A percentile compares a stretch with the other conserved stretches of the same genome.
phyloP scores from a whole-genome alignment of 176 grass and related monocot species.

The Lolium rigidum region DNA sequence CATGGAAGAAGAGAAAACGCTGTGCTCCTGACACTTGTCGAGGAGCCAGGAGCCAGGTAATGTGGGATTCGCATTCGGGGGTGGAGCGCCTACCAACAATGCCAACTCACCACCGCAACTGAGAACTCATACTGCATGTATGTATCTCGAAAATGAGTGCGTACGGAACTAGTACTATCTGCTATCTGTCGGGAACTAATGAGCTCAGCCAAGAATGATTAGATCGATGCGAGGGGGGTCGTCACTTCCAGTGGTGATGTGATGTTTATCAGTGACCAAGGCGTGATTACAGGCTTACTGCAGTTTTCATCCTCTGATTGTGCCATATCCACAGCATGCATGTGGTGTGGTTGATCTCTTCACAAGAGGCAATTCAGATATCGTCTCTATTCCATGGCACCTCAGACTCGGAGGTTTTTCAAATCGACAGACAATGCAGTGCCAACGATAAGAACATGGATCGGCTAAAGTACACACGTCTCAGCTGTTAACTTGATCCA shows the following conservation, averaged over 20 bases:
- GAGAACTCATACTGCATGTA: too few relatives aligned
- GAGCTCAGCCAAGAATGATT: neutral
- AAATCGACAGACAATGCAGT: too few relatives aligned
- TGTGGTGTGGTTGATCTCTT: too few relatives aligned
- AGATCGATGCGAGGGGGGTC: neutral
- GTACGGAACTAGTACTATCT: neutral
- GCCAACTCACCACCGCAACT: neutral
- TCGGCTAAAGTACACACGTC: too few relatives aligned
- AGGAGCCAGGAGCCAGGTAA: slow-evolving; percentile 29
- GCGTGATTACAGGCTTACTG: neutral
- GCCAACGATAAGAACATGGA: too few relatives aligned
- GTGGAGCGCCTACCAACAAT: neutral
- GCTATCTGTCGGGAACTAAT: neutral
- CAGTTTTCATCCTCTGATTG: neutral
- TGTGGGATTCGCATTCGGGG: neutral
- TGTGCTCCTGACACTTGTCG: slow-evolving; percentile 31
- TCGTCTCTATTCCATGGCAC: too few relatives aligned
- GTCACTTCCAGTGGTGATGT: neutral
- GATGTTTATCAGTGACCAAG: slow-evolving; percentile 1
- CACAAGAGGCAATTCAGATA: neutral
- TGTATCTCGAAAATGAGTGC: neutral
- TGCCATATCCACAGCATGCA: neutral
- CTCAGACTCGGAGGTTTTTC: too few relatives aligned
- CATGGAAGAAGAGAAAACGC: too few relatives aligned
- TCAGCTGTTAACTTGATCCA: too few relatives aligned